Percentiles rank a stretch among this genome's conserved stretches.
Evolutionary conservation across 164 flowering plant genomes (phyloP).

Genomic region (Umbellularia californica): DNA sequence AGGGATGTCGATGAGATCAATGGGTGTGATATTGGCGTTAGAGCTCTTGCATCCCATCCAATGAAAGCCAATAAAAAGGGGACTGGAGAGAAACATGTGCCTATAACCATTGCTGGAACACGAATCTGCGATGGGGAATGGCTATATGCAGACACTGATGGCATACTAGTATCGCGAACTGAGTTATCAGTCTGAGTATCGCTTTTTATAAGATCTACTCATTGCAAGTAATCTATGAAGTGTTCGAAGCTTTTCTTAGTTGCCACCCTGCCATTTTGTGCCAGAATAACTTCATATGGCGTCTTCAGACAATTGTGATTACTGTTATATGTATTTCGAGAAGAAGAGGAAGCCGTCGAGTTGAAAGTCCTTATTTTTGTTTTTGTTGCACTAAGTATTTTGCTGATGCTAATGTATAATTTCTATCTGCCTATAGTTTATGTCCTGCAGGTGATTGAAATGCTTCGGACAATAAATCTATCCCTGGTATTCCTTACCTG

Average conservation of each 20-base stretch:
- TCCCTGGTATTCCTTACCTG: too few species aligned
- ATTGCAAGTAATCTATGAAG: background rate
- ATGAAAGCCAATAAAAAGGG: constrained; percentile 59
- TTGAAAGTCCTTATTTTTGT: background rate
- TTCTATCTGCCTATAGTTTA: background rate
- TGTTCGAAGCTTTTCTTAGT: background rate
- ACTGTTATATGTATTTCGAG: background rate
- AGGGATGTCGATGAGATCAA: constrained; percentile 67
- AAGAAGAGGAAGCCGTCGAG: background rate
- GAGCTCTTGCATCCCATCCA: constrained; percentile 56
- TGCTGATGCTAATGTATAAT: background rate
- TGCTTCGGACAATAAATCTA: too few species aligned
- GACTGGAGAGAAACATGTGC: constrained; percentile 48
- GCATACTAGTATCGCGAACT: constrained; percentile 42
- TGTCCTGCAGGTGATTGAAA: background rate
- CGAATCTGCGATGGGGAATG: constrained; percentile 57
- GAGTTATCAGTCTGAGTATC: constrained; percentile 39
- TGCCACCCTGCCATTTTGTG: background rate
- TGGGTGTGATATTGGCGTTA: constrained; percentile 62
- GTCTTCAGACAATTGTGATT: background rate
- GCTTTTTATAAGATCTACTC: background rate
- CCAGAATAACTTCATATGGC: background rate
- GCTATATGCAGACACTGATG: constrained; percentile 66
- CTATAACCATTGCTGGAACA: constrained; percentile 46
- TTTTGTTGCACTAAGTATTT: background rate